These are phyloP conservation scores for Baorangia bicolor DNA, from an alignment of 768 basidiomycete genomes.

Conservation along the genomic window DNA sequence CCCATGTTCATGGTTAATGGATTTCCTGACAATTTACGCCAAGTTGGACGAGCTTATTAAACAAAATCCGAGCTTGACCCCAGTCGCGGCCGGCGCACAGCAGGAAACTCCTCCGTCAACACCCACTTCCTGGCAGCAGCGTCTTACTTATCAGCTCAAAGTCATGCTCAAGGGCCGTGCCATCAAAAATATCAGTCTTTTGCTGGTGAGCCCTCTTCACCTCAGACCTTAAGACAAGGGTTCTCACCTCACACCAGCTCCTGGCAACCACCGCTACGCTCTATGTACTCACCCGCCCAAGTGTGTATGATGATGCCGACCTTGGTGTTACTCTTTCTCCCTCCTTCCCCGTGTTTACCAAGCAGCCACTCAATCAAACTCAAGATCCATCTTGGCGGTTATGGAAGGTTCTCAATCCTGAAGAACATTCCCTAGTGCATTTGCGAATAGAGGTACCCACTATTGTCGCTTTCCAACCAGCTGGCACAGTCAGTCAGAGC, in stretches of 20 bases:
- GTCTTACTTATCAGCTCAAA: constrained; percentile 28
- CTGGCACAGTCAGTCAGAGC: constrained; percentile 29
- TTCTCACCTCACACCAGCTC: constrained; percentile 46
- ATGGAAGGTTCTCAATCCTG: constrained; percentile 79
- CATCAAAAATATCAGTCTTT: constrained; percentile 74
- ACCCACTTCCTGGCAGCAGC: constrained; percentile 35
- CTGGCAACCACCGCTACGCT: constrained; percentile 73
- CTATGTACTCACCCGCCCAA: constrained; percentile 68
- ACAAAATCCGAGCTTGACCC: constrained; percentile 60
- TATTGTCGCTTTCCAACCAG: constrained; percentile 63
- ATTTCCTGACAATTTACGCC: constrained; percentile 12
- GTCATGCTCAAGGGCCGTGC: constrained; percentile 63
- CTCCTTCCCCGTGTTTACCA: constrained; percentile 35
- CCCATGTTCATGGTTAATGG: neutral
- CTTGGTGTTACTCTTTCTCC: constrained; percentile 15
- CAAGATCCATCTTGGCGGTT: constrained; percentile 60
- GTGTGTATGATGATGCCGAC: constrained; percentile 32
- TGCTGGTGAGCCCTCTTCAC: constrained; percentile 53
- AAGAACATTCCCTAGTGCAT: constrained; percentile 63
- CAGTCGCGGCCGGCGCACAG: constrained; percentile 35
- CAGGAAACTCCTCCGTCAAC: constrained; percentile 23
- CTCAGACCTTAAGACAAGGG: neutral
- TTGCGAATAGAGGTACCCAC: constrained; percentile 79
- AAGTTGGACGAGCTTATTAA: constrained; percentile 84
- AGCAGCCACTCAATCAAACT: constrained; percentile 29